Base-by-base conservation (phyloP, 306 rosid species). In the Prunus kanzakura region DNA sequence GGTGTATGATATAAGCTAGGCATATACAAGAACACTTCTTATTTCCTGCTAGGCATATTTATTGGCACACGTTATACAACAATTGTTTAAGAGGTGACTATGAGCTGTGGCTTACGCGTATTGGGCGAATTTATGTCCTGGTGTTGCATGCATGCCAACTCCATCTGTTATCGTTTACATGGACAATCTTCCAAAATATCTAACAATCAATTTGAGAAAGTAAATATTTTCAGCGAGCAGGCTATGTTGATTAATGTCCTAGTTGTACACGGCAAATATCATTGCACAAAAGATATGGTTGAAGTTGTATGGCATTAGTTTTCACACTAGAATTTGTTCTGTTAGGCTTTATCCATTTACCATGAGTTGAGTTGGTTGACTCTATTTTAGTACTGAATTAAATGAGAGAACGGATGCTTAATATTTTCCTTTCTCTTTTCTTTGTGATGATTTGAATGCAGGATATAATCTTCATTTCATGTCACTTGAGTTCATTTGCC, bases 141-240 rank as follows among this genome's bases (percentile, higher is more conserved):
- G 14, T 27, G 45, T 55, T 77, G 75, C 80, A 77, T 57, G 49
- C 79, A 67, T 38, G 67, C 67, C 67, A 69, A 25, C 57, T 68
- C 75, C 58, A 18, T 68, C 58, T 68, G 65, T 41, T 77, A 29
- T 77, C 32, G 57, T 25, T 54, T 57, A 56, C 61, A 60, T 68
- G 58, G 35, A 19, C 58, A 61, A n/a, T 46, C 69, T 25, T 74
- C 77, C 69, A 74, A 46, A 46, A 38, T 18, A 35, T 19, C 27
- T n/a, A 3, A 19, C 14, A 35, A 46, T 46, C n/a, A 15, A 10
- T 56, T 58, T 45, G 18, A 23, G 56, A 35, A 73, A 43, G 61
- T 38, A 25, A 74, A 18, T 25, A 25, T 61, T 61, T 61, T 27
- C 5, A 8, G 20, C 47, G 32, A 18, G 69, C 25, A 25, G 78